Evolutionary conservation across 2,329 filamentous ascomycete genomes (phyloP), one percentile per base, ranked within the genome.

Genomic region (Chrysoporthe puriensis): DNA sequence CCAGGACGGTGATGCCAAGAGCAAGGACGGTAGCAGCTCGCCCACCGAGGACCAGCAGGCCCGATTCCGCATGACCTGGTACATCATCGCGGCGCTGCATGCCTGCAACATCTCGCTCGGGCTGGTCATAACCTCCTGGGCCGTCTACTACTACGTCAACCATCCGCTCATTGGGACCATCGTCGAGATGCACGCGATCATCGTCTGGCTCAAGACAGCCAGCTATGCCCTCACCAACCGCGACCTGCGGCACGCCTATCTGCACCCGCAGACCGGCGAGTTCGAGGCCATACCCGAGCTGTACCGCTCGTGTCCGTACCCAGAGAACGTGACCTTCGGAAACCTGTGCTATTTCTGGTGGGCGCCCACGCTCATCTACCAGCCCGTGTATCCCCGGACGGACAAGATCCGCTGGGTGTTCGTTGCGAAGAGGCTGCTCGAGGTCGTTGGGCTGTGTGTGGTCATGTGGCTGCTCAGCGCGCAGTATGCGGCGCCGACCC

Each of bases 291-390:
- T 97, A 4, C 96, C 96, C 0, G 89, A 92, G 48, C 84, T 98
- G 34, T 99, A 98, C 81, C 83, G 85, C 14, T 77, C 87, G 64
- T 97, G 94, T 74, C 92, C 95, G 0, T 99, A 99, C 77, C 96
- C 96, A 0, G 80, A 87, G 60, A 99, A 98, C 78, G 92, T 99
- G 78, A 97, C 94, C 3, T 85, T 97, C 72, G 81, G 85, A 62
- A 99, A 98, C 76, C 83, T 99, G 36, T 88, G 88, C 67, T 99
- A 98, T 80, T 99, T 99, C 78, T 98, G 96, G 95, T 95, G 94
- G 90, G 96, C 95, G 0, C 96, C 96, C 0, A 99, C 96, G 0
- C 85, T 99, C 63, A 91, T 98, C 57, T 99, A 99, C 78, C 96
- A 99, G 81, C 96, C 96, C 1, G 93, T 96, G 16, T 99, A 99